Evolutionary conservation across 2,329 filamentous ascomycete species (phyloP).

Genomic region (Aspergillus niger): DNA sequence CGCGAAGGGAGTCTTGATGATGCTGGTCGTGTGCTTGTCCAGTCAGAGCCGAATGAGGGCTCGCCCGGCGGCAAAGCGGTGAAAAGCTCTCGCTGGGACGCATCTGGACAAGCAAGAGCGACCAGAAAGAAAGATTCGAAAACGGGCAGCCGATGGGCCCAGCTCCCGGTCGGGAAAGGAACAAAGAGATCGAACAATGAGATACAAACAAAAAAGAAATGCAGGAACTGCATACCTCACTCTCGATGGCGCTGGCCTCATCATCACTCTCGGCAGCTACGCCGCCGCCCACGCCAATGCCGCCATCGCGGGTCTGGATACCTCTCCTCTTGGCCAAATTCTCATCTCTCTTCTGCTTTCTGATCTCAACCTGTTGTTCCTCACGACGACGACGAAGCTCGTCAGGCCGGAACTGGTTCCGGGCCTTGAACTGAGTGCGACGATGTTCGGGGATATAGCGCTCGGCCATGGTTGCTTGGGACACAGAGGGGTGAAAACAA

Average conservation of each 20-base stretch:
- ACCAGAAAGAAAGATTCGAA: conserved; percentile 7
- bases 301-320: conserved; percentile 75
- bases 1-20: too few relatives aligned
- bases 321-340: conserved; percentile 98
- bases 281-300: conserved; percentile 57
- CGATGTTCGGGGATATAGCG: conserved; percentile 99
- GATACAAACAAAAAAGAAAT: conserved; percentile 20
- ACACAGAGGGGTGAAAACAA: conserved; percentile 32
- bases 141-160: neutral
- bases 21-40: conserved; percentile 7
- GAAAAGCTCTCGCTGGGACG: conserved; percentile 34
- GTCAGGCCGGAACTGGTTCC: conserved; percentile 98
- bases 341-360: conserved; percentile 97
- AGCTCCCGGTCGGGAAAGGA: conserved; percentile 16
- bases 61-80: conserved; percentile 26
- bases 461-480: conserved; percentile 76
- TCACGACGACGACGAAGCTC: conserved; percentile 97
- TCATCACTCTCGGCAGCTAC: conserved; percentile 95
- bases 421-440: conserved; percentile 99
- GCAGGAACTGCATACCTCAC: conserved; percentile 70
- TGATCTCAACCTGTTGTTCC: conserved; percentile 98
- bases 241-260: conserved; percentile 91
- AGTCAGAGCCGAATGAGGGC: neutral
- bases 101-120: conserved; percentile 28
- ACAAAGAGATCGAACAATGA: conserved; percentile 17